A percentile compares a stretch with the other conserved stretches of the same genome.
These are phyloP conservation scores for Graphiopsis chlorocephala DNA, from an alignment of 2,329 filamentous ascomycete species.

Conservation along the genomic window DNA sequence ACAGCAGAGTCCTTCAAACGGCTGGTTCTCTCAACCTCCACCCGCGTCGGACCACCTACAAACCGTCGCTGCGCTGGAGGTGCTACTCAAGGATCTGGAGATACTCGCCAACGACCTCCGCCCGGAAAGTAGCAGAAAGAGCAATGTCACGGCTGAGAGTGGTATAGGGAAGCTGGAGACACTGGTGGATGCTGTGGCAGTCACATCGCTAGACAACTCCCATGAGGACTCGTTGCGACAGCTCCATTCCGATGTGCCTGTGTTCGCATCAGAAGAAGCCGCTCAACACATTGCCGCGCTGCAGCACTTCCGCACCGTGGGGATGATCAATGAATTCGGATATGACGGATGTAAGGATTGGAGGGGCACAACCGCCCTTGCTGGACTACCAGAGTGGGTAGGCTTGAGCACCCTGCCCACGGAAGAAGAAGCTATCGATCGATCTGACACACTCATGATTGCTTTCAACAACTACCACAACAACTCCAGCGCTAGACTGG, in stretches of 20 bases:
- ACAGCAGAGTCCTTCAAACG: not conserved
- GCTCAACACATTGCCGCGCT: constrained; percentile 56
- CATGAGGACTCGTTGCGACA: constrained; percentile 60
- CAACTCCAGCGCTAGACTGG: constrained; percentile 4
- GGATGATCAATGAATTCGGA: constrained; percentile 48
- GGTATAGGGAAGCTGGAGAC: constrained; percentile 11
- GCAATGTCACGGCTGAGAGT: not conserved
- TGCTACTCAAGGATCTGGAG: constrained; percentile 52
- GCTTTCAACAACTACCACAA: constrained; percentile 45
- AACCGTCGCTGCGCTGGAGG: constrained; percentile 55
- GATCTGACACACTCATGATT: constrained; percentile 61
- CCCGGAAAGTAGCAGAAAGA: constrained; percentile 22
- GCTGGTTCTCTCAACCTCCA: not conserved
- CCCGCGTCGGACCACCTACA: constrained; percentile 25
- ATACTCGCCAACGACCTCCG: constrained; percentile 34
- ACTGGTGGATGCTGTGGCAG: constrained; percentile 57
- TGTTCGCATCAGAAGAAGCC: constrained; percentile 59
- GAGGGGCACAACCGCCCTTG: constrained; percentile 41
- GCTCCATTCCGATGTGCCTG: constrained; percentile 52
- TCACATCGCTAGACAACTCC: constrained; percentile 64
- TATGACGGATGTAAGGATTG: constrained; percentile 40
- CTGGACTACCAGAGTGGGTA: constrained; percentile 57
- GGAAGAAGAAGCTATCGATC: constrained; percentile 48
- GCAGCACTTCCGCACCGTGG: constrained; percentile 58
- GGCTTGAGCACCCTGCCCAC: constrained; percentile 56